These are phyloP conservation scores for Xerocomus nothofagi DNA, from an alignment of 1,284 basidiomycete genomes.

Conservation along the genomic window DNA sequence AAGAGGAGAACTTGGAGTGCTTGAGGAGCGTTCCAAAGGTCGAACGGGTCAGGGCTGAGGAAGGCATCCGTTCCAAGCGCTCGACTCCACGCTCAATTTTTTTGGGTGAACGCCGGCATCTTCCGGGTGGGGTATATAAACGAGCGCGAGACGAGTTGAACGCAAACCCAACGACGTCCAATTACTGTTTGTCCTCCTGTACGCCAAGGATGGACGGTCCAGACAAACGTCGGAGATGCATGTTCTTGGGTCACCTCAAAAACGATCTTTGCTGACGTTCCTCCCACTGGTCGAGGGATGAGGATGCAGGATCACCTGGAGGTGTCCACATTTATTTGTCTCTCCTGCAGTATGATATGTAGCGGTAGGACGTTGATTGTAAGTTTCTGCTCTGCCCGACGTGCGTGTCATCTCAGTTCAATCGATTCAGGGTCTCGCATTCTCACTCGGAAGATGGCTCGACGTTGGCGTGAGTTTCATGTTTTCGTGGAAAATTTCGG, in stretches of 20 bases:
- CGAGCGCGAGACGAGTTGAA: constrained; percentile 4
- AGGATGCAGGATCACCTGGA: constrained; percentile 91
- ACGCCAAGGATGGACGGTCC: constrained; percentile 69
- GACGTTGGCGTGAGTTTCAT: constrained; percentile 9
- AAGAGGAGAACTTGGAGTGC: constrained; percentile 74
- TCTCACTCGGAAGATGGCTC: not conserved
- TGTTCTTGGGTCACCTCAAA: constrained; percentile 59
- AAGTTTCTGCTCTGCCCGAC: constrained; percentile 6
- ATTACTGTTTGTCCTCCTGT: constrained; percentile 72
- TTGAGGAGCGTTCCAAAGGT: constrained; percentile 71
- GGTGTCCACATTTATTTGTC: constrained; percentile 48
- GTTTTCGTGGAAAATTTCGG: constrained; percentile 2
- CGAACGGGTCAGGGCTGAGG: constrained; percentile 47
- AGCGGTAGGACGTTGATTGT: constrained; percentile 9
- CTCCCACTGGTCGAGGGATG: constrained; percentile 82
- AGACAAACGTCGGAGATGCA: constrained; percentile 83
- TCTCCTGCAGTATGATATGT: constrained; percentile 16
- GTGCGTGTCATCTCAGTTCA: not conserved
- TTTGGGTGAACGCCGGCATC: constrained; percentile 23
- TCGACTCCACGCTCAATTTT: not conserved
- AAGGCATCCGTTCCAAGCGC: constrained; percentile 28
- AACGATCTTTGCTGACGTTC: constrained; percentile 87
- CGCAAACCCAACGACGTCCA: constrained; percentile 51
- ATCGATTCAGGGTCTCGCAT: not conserved
- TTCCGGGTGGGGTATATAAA: constrained; percentile 26